phyloP scores from a whole-genome alignment of 140 eudicot species.

The Stevia rebaudiana region DNA sequence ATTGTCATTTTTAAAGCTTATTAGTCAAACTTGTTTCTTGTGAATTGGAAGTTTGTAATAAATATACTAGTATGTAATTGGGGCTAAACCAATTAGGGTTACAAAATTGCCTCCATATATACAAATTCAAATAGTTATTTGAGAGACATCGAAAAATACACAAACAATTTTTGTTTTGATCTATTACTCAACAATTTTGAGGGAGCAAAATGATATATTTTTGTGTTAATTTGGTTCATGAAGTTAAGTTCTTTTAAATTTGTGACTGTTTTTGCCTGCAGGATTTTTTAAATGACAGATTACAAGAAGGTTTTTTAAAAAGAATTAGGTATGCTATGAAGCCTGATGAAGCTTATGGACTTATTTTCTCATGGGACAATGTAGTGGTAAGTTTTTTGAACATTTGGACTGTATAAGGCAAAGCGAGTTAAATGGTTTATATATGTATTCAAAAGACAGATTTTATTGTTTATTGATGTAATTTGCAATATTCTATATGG shows the following conservation, averaged over 20 bases:
- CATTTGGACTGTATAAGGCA: not conserved
- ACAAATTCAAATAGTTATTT: too few relatives aligned
- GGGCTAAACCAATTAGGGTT: too few relatives aligned
- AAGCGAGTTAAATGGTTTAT: not conserved
- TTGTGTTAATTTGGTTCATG: not conserved
- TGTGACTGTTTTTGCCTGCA: constrained; percentile 18
- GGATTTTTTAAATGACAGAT: constrained; percentile 87
- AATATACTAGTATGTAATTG: too few relatives aligned
- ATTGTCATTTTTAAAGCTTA: not conserved
- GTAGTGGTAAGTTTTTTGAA: constrained; percentile 59
- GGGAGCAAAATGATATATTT: not conserved
- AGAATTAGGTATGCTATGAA: constrained; percentile 93
- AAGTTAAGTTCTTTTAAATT: not conserved
- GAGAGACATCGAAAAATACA: too few relatives aligned
- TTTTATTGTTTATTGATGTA: not conserved
- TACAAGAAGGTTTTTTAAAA: constrained; percentile 77
- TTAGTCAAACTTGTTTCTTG: not conserved
- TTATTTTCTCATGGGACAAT: constrained; percentile 95
- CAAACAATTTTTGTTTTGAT: too few relatives aligned
- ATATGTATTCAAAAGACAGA: not conserved
- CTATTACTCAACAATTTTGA: not conserved
- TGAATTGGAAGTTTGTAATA: not conserved
- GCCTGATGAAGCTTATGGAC: constrained; percentile 99
- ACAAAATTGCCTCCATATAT: too few relatives aligned
- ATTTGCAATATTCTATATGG: not conserved